Conservation (phyloP, 495 filamentous ascomycete species). For the Podospora bellae-mahoneyi region DNA sequence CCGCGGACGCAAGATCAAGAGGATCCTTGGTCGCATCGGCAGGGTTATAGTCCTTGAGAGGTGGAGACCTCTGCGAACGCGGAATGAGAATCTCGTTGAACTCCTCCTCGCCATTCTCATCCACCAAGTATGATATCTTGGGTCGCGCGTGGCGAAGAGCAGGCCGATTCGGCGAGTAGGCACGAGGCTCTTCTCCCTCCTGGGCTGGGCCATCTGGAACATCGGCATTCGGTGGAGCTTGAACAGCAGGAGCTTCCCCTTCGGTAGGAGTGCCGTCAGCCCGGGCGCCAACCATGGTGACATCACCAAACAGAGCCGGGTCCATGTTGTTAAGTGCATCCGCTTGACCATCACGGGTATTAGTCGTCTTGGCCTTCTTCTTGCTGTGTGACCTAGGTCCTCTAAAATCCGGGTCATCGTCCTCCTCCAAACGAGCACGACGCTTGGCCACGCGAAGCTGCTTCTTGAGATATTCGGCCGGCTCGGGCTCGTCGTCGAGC, state of each 20-base stretch:
- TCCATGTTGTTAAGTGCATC: conserved; percentile 40
- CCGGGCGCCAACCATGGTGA: conserved; percentile 22
- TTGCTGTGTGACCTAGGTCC: conserved; percentile 34
- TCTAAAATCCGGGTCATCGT: conserved; percentile 48
- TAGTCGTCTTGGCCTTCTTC: conserved; percentile 36
- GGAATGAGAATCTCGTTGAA: conserved; percentile 37
- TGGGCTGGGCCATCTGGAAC: conserved; percentile 9
- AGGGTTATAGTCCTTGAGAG: conserved; percentile 17
- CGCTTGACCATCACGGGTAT: conserved; percentile 22
- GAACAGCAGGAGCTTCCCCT: background rate
- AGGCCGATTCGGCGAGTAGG: conserved; percentile 35
- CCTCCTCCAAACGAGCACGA: conserved; percentile 42
- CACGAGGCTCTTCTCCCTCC: conserved; percentile 16
- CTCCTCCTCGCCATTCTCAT: conserved; percentile 38
- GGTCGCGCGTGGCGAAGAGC: conserved; percentile 46
- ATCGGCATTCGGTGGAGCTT: background rate
- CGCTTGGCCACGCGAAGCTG: conserved; percentile 45
- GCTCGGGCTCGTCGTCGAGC: conserved; percentile 39
- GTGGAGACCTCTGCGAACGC: conserved; percentile 23
- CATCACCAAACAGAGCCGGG: conserved; percentile 34
- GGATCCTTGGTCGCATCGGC: conserved; percentile 30
- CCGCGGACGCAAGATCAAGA: conserved; percentile 40
- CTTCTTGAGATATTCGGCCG: conserved; percentile 48
- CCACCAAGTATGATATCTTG: conserved; percentile 39
- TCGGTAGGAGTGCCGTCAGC: conserved; percentile 10